Evolutionary conservation across 495 filamentous ascomycete genomes (phyloP).

Genomic region (Penicillium tannophilum): DNA sequence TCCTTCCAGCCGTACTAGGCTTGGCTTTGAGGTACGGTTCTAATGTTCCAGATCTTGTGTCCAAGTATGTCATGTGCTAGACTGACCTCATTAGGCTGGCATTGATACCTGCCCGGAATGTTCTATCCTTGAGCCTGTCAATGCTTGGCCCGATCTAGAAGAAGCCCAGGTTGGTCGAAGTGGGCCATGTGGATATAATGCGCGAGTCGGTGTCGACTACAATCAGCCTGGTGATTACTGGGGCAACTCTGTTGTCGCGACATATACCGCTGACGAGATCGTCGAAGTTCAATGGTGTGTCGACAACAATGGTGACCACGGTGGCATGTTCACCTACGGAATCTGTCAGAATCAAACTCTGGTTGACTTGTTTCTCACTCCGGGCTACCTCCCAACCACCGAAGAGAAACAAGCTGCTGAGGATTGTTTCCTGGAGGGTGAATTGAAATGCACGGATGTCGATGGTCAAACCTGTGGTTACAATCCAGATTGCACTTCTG

Average conservation of each 20-base stretch:
- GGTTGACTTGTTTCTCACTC: conserved; percentile 53
- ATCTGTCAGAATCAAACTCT: conserved; percentile 56
- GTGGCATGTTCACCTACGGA: conserved; percentile 61
- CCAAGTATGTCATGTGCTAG: too few relatives aligned
- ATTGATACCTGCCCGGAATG: conserved; percentile 58
- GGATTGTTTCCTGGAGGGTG: conserved; percentile 53
- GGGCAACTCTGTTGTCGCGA: conserved; percentile 47
- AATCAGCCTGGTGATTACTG: conserved; percentile 50
- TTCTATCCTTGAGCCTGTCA: conserved; percentile 57
- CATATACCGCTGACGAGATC: conserved; percentile 47
- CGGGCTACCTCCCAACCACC: conserved; percentile 51
- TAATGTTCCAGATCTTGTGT: background rate
- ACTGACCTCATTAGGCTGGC: conserved; percentile 36
- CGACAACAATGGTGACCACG: conserved; percentile 61
- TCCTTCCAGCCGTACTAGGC: conserved; percentile 49
- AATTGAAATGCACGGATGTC: conserved; percentile 54
- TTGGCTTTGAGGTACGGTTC: conserved; percentile 46
- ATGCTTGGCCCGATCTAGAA: conserved; percentile 52
- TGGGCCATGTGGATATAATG: conserved; percentile 59
- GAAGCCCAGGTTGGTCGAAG: conserved; percentile 50
- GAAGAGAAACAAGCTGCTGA: conserved; percentile 59
- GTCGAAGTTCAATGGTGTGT: conserved; percentile 60
- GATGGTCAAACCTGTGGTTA: conserved; percentile 53
- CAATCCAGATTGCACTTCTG: conserved; percentile 51
- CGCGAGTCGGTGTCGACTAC: conserved; percentile 57